Evolutionary conservation across 2,329 filamentous ascomycete species (phyloP).

Genomic region (Sphaerulina vaccinii): DNA sequence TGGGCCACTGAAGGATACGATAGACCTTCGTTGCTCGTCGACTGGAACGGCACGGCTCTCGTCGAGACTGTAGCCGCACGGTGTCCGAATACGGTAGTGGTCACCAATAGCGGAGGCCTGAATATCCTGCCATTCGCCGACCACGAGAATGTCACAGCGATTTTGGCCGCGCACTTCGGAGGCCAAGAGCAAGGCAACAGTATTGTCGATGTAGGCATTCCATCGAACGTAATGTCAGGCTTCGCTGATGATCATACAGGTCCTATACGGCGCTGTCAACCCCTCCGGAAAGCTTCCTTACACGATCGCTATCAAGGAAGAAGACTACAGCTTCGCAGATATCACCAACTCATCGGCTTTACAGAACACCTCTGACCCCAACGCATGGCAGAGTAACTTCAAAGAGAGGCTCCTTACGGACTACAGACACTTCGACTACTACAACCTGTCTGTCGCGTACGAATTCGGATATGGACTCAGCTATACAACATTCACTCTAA

Average conservation of each 20-base stretch:
- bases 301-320: constrained; percentile 70
- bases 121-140: no score
- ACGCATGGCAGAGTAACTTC: constrained; percentile 51
- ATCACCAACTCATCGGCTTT: constrained; percentile 39
- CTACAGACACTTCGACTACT: constrained; percentile 53
- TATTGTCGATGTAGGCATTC: no score
- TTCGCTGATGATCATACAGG: no score
- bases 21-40: constrained; percentile 41
- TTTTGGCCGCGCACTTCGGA: no score
- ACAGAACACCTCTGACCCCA: constrained; percentile 37
- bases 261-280: constrained; percentile 62
- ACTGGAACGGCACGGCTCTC: constrained; percentile 45
- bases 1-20: constrained; percentile 50
- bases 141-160: no score
- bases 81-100: no score
- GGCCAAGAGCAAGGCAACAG: neutral
- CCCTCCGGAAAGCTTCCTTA: constrained; percentile 80
- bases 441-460: constrained; percentile 33
- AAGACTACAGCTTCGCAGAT: constrained; percentile 35
- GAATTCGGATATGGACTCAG: constrained; percentile 33
- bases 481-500: constrained; percentile 31
- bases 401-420: constrained; percentile 55
- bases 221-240: no score
- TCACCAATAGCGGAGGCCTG: no score
- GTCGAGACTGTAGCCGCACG: no score